These are phyloP conservation scores for Apiospora rasikravindrae DNA, from an alignment of 2,329 filamentous ascomycete genomes.

Conservation along the genomic window DNA sequence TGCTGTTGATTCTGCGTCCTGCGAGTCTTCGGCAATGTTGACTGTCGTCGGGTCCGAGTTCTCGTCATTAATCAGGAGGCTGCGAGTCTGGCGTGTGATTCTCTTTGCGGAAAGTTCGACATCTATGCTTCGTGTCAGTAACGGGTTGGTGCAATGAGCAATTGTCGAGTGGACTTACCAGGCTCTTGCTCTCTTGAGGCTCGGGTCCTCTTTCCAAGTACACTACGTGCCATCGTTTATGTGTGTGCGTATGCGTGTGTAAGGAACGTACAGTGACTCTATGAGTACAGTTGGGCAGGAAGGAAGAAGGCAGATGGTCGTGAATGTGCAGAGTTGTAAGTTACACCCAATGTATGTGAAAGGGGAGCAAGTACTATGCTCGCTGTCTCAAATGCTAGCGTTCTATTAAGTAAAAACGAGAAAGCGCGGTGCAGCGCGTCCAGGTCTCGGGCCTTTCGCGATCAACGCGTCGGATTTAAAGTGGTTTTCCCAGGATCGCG, in stretches of 20 bases:
- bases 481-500: not conserved
- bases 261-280: not conserved
- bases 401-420: not conserved
- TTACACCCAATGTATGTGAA: not conserved
- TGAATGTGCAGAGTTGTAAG: not conserved
- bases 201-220: conserved; percentile 41
- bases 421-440: conserved; percentile 3
- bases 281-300: not conserved
- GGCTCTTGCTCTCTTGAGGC: conserved; percentile 38
- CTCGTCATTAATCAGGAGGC: conserved; percentile 64
- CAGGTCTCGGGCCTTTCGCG: not conserved
- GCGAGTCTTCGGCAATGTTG: conserved; percentile 35
- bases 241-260: not conserved
- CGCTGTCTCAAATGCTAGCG: conserved; percentile 6
- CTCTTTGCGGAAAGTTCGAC: conserved; percentile 50
- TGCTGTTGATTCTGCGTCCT: conserved; percentile 40
- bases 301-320: not conserved
- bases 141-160: not conserved
- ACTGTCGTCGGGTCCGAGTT: conserved; percentile 64
- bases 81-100: conserved; percentile 49
- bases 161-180: conserved; percentile 32
- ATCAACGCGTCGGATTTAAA: conserved; percentile 3
- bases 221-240: conserved; percentile 36
- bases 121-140: conserved; percentile 30
- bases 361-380: conserved; percentile 8